Evolutionary conservation across 495 filamentous ascomycete species (phyloP).

Genomic region (Penicillium silybi): DNA sequence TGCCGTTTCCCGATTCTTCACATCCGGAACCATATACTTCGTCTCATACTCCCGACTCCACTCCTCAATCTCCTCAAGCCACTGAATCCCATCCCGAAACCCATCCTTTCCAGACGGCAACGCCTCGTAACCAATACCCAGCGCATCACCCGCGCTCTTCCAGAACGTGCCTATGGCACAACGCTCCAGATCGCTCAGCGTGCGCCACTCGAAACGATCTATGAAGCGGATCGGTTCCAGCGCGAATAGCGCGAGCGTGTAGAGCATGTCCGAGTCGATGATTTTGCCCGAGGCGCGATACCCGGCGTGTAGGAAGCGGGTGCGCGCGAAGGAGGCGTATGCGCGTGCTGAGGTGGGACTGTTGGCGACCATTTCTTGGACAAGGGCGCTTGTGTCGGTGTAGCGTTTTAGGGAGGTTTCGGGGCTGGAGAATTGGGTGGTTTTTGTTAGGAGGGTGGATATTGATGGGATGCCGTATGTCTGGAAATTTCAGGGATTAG

Average conservation of each 20-base stretch:
- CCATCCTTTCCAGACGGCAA: conserved; percentile 36
- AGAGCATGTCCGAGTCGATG: conserved; percentile 61
- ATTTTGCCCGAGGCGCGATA: conserved; percentile 59
- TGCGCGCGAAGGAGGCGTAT: conserved; percentile 53
- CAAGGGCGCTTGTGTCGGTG: conserved; percentile 56
- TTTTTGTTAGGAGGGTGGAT: conserved; percentile 52
- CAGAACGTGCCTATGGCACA: conserved; percentile 64
- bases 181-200: conserved; percentile 56
- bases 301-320: conserved; percentile 62
- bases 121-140: conserved; percentile 52
- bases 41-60: conserved; percentile 60
- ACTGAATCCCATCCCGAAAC: conserved; percentile 61
- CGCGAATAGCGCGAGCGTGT: conserved; percentile 61
- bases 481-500: conserved; percentile 19
- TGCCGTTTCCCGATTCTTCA: conserved; percentile 49
- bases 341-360: conserved; percentile 47
- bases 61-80: conserved; percentile 55
- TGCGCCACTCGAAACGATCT: conserved; percentile 59
- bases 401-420: conserved; percentile 57
- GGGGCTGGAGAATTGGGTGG: conserved; percentile 52
- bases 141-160: conserved; percentile 60
- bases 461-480: conserved; percentile 67
- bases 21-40: conserved; percentile 53
- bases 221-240: conserved; percentile 57
- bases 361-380: conserved; percentile 51